Base-by-base conservation (phyloP, 495 filamentous ascomycete species). In the Letharia lupina region DNA sequence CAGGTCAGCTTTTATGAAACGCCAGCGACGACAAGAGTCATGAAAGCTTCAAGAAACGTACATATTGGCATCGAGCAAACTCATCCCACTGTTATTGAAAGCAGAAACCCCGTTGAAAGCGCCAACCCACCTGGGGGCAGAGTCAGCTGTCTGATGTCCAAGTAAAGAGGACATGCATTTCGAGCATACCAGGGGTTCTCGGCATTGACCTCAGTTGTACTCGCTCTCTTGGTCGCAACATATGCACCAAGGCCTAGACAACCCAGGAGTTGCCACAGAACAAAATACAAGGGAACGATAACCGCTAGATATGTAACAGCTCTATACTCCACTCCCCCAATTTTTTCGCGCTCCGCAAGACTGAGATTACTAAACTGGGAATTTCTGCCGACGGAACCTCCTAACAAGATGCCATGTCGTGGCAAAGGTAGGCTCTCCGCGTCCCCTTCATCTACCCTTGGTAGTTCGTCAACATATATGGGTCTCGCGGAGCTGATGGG, bases 51-150 rank as follows among this genome's bases (percentile, higher is more conserved):
- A 37, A 8, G 40, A 42, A n/a, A 58, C 66, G 71, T 77, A 82
- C 87, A 95, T 91, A 68, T 95, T 95, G 28, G 82, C 79, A 74
- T 95, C 91, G 52, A 96, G 74, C 42, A 96, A 82, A 28, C 84
- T 85, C 91, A 96, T 93, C 31, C 91, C 91, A 31, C 83, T 88
- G 72, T 95, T 96, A 69, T 89, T 92, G 75, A 96, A 96, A 4
- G 90, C 91, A 60, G 87, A 91, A 20, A 85, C 79, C 48, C 83
- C 82, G 69, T 88, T 86, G 76, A 90, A 91, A 40, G 85, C 80
- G 20, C 87, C 87, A 50, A 83, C 77, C 88, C 87, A 91, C 81
- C 81, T 85, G n/a, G 37, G 20, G 37, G 23, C 12, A 7, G 23
- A 40, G 33, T 65, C 44, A 61, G 60, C 39, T 11, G 20, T 63